These are phyloP conservation scores for Rhynchospora tenuis DNA, from an alignment of 176 grass and related monocot genomes.

Conservation along the genomic window DNA sequence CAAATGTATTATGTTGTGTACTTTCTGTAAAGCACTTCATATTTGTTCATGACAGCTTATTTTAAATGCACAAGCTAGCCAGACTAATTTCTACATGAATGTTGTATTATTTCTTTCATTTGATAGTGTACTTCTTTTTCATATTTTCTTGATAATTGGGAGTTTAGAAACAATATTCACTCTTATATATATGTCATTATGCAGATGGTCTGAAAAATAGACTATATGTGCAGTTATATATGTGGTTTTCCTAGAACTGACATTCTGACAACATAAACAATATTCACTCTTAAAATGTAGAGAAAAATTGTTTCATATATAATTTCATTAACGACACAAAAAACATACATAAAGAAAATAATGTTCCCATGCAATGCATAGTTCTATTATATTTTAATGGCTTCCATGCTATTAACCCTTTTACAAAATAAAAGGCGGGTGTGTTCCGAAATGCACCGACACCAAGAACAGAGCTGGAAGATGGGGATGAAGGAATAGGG, in stretches of 20 bases:
- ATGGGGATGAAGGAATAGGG: slow-evolving; percentile 31
- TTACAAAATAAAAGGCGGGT: slow-evolving; percentile 43
- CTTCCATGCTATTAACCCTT: neutral
- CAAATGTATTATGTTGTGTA: neutral
- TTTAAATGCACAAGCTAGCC: neutral
- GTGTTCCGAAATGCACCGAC: slow-evolving; percentile 40
- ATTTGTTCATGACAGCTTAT: neutral
- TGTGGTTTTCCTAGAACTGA: neutral
- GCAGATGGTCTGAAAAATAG: neutral
- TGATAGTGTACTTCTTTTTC: neutral
- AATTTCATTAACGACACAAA: neutral
- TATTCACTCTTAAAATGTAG: too few relatives aligned
- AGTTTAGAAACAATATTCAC: neutral
- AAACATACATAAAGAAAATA: neutral
- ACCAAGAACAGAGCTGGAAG: slow-evolving; percentile 31
- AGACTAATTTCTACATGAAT: neutral
- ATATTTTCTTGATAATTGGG: neutral
- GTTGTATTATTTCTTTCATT: neutral
- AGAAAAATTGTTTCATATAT: too few relatives aligned
- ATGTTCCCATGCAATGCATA: neutral
- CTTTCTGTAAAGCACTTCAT: neutral
- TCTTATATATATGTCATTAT: neutral
- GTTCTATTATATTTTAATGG: neutral
- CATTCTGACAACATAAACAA: neutral
- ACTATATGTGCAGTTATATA: neutral